Percentiles rank a stretch among this genome's conserved stretches.
These are phyloP conservation scores for Ganoderma sinense DNA, from an alignment of 1,284 basidiomycete species.

Conservation along the genomic window DNA sequence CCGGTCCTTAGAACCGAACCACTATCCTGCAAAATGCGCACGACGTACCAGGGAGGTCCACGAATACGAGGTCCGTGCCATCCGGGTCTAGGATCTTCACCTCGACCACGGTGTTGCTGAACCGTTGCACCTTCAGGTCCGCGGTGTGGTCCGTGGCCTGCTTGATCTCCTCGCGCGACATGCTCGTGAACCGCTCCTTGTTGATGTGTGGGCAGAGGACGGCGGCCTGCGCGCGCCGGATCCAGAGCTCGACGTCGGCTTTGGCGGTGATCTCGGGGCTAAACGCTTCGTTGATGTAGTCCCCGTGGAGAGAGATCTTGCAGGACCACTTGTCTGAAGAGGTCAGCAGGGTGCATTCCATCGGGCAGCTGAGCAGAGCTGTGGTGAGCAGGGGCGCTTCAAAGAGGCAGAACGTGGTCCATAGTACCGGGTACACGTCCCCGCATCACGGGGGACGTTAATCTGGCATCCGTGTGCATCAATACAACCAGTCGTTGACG, in stretches of 20 bases:
- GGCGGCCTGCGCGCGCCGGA: conserved; percentile 42
- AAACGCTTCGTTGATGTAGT: conserved; percentile 24
- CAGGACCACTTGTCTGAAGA: conserved; percentile 39
- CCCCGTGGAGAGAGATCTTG: conserved; percentile 37
- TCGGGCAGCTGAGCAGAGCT: conserved; percentile 31
- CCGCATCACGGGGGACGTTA: conserved; percentile 62
- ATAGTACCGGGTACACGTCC: conserved; percentile 67
- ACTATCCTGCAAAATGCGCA: background rate
- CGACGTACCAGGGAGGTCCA: conserved; percentile 58
- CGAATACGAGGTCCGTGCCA: conserved; percentile 56
- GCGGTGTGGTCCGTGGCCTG: conserved; percentile 8
- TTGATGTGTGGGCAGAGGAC: conserved; percentile 35
- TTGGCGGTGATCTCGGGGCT: conserved; percentile 28
- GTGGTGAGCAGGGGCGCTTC: background rate
- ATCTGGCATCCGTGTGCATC: conserved; percentile 47
- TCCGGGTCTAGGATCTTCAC: conserved; percentile 44
- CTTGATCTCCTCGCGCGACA: conserved; percentile 29
- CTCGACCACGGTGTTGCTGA: conserved; percentile 38
- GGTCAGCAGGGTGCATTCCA: conserved; percentile 34
- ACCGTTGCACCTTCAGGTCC: conserved; percentile 27
- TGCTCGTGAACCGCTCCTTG: conserved; percentile 24
- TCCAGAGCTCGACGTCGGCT: conserved; percentile 38
- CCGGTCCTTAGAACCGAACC: conserved; percentile 23
- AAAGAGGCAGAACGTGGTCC: background rate
- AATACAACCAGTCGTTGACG: background rate